phyloP scores from a whole-genome alignment of 202 grass and related monocot genomes.

The Brachypodium distachyon region DNA sequence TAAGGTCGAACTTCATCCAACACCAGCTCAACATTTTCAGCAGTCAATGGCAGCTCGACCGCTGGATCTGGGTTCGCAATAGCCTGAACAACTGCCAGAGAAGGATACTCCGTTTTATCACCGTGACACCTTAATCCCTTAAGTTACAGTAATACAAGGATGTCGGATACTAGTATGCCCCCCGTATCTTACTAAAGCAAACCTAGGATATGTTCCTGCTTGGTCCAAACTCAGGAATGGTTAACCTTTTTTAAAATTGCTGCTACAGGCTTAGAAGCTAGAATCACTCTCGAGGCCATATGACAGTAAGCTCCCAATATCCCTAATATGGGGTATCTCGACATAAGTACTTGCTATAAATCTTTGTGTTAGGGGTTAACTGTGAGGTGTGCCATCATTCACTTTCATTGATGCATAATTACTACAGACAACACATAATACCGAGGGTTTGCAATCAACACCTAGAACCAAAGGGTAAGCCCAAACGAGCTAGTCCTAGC shows the following conservation, averaged over 20 bases:
- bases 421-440: background rate
- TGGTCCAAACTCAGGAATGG: background rate
- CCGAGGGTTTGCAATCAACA: background rate
- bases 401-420: background rate
- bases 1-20: conserved; percentile 97
- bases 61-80: conserved; percentile 57
- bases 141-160: background rate
- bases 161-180: background rate
- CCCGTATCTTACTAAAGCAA: background rate
- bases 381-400: background rate
- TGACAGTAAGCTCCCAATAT: background rate
- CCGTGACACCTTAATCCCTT: background rate
- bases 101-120: background rate
- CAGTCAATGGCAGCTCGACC: conserved; percentile 62
- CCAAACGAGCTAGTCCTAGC: background rate
- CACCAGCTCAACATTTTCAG: conserved; percentile 83
- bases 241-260: background rate
- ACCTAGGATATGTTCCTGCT: background rate
- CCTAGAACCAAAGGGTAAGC: background rate
- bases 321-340: background rate
- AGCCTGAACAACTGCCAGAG: conserved; percentile 58
- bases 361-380: background rate
- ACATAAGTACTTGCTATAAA: background rate
- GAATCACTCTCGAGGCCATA: background rate
- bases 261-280: background rate